Evolutionary conservation across 2,329 filamentous ascomycete species (phyloP).

Genomic region (Monosporascus sp.): DNA sequence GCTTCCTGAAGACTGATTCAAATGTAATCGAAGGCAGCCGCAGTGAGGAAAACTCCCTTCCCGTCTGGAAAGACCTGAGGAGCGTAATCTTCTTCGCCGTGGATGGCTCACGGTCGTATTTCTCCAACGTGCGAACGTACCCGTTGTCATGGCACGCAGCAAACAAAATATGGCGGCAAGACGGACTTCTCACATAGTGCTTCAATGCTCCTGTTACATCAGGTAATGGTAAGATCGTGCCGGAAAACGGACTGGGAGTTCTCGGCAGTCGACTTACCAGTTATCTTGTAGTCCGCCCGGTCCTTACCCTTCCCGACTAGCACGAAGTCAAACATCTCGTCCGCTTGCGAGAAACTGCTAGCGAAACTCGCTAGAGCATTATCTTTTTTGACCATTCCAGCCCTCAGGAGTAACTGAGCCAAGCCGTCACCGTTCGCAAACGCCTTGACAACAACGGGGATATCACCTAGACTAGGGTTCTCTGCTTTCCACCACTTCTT

Average conservation of each 20-base stretch:
- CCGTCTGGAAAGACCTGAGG: not conserved
- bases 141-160: slow-evolving; percentile 1
- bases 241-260: no score
- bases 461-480: not conserved
- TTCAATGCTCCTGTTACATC: not conserved
- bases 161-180: not conserved
- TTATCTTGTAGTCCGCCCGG: not conserved
- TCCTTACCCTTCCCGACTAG: not conserved
- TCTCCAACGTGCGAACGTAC: not conserved
- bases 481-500: not conserved
- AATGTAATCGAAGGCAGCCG: not conserved
- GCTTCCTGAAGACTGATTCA: not conserved
- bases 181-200: not conserved
- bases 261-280: not conserved
- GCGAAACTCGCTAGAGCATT: not conserved
- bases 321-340: not conserved
- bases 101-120: not conserved
- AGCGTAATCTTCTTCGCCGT: not conserved
- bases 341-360: not conserved
- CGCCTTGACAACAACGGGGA: not conserved
- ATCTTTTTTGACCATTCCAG: not conserved
- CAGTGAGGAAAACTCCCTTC: not conserved
- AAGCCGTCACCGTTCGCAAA: not conserved
- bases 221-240: no score
- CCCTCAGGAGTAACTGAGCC: not conserved